Conservation (phyloP, 805 yeast species). For the Metschnikowia hibisci region DNA sequence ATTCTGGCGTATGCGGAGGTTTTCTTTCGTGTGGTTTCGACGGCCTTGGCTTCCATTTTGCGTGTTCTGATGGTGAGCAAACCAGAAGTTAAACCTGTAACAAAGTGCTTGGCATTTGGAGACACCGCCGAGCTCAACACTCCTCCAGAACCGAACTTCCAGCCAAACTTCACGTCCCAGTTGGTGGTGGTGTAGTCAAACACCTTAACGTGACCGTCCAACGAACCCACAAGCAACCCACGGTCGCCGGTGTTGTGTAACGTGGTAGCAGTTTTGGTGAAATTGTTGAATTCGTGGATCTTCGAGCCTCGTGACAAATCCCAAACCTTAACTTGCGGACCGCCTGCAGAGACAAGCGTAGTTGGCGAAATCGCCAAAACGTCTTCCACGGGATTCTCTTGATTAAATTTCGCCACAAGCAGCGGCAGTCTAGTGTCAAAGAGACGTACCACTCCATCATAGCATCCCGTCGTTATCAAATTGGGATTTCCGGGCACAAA, state of each 20-base stretch:
- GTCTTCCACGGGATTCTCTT: slow-evolving; percentile 78
- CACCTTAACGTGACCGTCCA: slow-evolving; percentile 96
- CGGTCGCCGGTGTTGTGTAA: slow-evolving; percentile 67
- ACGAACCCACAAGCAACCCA: slow-evolving; percentile 88
- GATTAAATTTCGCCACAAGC: slow-evolving; percentile 65
- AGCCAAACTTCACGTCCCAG: slow-evolving; percentile 91
- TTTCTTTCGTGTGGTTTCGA: slow-evolving; percentile 46
- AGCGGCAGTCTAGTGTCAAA: slow-evolving; percentile 70
- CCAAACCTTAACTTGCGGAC: slow-evolving; percentile 84
- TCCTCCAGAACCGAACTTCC: slow-evolving; percentile 91
- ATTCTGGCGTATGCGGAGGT: slow-evolving; percentile 70
- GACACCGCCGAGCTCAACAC: slow-evolving; percentile 87
- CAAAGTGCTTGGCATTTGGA: slow-evolving; percentile 80
- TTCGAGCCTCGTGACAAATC: slow-evolving; percentile 77
- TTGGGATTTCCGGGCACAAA: slow-evolving; percentile 75
- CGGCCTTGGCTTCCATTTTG: slow-evolving; percentile 58
- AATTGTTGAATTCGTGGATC: slow-evolving; percentile 72
- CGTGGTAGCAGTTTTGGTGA: slow-evolving; percentile 91
- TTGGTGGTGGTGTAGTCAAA: slow-evolving; percentile 69
- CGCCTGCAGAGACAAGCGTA: slow-evolving; percentile 75
- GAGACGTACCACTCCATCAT: slow-evolving; percentile 80
- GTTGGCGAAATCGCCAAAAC: slow-evolving; percentile 71
- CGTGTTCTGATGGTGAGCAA: slow-evolving; percentile 84
- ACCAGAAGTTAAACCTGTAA: slow-evolving; percentile 89
- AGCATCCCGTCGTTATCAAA: slow-evolving; percentile 87